Evolutionary conservation across 164 flowering plant genomes (phyloP).

Genomic region (Umbellularia californica): DNA sequence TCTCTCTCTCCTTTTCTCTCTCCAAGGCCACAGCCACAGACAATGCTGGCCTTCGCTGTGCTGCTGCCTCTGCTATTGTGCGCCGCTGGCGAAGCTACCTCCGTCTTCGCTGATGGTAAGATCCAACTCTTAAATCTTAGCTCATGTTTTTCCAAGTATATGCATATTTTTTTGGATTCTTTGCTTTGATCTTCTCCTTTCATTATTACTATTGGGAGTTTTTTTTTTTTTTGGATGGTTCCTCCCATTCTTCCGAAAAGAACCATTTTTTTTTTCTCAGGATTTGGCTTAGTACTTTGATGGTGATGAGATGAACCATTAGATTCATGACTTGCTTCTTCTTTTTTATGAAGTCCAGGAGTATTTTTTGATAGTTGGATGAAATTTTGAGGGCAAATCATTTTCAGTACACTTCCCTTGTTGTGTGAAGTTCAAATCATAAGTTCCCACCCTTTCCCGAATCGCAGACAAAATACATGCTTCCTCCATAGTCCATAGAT

Average conservation of each 20-base stretch:
- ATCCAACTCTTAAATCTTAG: neutral
- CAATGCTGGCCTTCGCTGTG: constrained; percentile 21
- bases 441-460: neutral
- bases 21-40: neutral
- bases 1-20: neutral
- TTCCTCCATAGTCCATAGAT: too few relatives aligned
- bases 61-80: constrained; percentile 32
- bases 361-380: neutral
- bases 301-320: too few relatives aligned
- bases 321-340: neutral
- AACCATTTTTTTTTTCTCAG: too few relatives aligned
- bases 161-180: neutral
- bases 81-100: constrained; percentile 24
- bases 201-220: neutral
- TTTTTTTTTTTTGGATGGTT: too few relatives aligned
- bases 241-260: too few relatives aligned
- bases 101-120: constrained; percentile 39
- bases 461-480: neutral
- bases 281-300: too few relatives aligned
- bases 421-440: too few relatives aligned
- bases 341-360: neutral
- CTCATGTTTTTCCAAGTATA: neutral
- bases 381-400: too few relatives aligned
- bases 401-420: too few relatives aligned
- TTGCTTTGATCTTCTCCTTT: neutral